phyloP scores from a whole-genome alignment of 1,139 yeast genomes.

The Lodderomyces margitis region DNA sequence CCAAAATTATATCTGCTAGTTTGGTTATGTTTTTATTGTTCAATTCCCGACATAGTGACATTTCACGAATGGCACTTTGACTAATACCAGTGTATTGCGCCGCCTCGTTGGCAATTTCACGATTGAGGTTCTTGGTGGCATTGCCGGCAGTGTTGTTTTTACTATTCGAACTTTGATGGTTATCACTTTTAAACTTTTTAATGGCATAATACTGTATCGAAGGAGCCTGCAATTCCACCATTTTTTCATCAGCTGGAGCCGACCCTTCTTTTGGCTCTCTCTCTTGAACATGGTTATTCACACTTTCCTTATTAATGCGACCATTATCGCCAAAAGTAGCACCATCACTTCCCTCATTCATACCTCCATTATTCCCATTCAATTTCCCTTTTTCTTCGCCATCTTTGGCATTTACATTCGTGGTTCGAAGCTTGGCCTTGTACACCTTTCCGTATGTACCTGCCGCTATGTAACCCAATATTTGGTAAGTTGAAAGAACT shows the following conservation, averaged over 20 bases:
- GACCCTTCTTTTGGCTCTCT: background rate
- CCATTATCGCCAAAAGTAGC: background rate
- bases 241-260: background rate
- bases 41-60: slow-evolving; percentile 90
- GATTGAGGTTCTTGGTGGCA: slow-evolving; percentile 17
- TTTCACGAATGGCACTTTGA: slow-evolving; percentile 93
- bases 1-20: slow-evolving; percentile 81
- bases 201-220: slow-evolving; percentile 62
- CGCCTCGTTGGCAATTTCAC: slow-evolving; percentile 67
- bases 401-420: slow-evolving; percentile 1
- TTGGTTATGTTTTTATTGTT: slow-evolving; percentile 76
- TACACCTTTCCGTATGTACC: slow-evolving; percentile 98
- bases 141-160: slow-evolving; percentile 20
- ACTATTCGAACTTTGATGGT: slow-evolving; percentile 49
- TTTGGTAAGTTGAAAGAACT: slow-evolving; percentile 78
- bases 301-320: background rate
- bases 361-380: slow-evolving; percentile 7
- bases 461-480: slow-evolving; percentile 94
- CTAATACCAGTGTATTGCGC: slow-evolving; percentile 92
- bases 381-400: background rate
- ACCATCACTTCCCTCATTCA: slow-evolving; percentile 12
- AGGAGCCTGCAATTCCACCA: background rate
- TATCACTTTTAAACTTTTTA: slow-evolving; percentile 91
- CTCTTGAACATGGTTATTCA: background rate
- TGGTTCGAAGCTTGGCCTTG: slow-evolving; percentile 62